Base-by-base conservation (phyloP, 768 basidiomycete species). In the Glaciozyma martinii region DNA sequence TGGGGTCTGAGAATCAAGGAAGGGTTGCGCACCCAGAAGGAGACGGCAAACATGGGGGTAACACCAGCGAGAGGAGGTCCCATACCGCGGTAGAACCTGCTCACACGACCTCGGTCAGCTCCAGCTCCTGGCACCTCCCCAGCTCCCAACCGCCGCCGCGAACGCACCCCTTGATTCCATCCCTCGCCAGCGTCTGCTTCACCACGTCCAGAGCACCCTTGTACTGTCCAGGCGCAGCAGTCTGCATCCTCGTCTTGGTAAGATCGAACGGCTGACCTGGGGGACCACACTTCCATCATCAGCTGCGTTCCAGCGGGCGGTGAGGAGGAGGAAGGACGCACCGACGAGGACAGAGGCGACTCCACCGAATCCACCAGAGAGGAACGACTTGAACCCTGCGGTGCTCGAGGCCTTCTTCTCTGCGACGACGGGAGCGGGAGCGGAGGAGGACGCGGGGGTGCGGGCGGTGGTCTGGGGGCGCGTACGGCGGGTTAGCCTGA, bases 191-290 rank as follows among this genome's bases (percentile, higher is more conserved):
- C 0, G 87, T 86, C 79, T 90, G 88, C 78, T 85, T 87, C 56
- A 97, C 90, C 33, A 94, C 94, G 78, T 99, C 94, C 27, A 97
- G 71, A 2, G 90, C 90, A 50, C 95, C 91, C 47, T 81, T 90
- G 78, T 99, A 99, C 54, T 84, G 81, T 6, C 95, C 93, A 15
- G 87, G 83, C 21, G 84, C 71, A 15, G 95, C 94, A 8, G 95
- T 98, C 78, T 99, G 95, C 66, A 99, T 77, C 52, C 94, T 83
- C n/a, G 89, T 91, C 79, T 93, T 93, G 64, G 90, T 95, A 74
- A 98, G 79, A 78, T 99, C 95, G 76, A 98, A 99, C 13, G 95
- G 95, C 75, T 99, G 95, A 2, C 95, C 94, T 90, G 37, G 21
- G 44, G 44, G 50, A 59, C 23, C 42, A 8, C 9, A 25, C 25